Base-by-base conservation (phyloP, 306 rosid species). In the Cicer chorassanicum region DNA sequence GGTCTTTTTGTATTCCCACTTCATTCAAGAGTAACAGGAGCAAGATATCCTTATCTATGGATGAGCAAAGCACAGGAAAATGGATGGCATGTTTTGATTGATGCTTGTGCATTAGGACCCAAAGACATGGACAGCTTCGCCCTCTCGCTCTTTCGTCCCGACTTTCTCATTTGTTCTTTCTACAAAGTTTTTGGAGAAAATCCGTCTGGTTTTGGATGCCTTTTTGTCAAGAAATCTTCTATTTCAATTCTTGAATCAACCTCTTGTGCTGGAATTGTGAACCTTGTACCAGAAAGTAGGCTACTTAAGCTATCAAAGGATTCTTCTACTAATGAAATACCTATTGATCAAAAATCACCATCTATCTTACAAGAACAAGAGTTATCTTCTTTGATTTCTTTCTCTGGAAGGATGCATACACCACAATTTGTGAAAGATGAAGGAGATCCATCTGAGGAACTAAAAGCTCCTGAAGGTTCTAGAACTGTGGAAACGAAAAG, bases 181-280 rank as follows among this genome's bases (percentile, higher is more conserved):
- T 94, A 94, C 78, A 94, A 94, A 78, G 81, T 94, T 6, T 91
- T 84, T 53, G 96, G 97, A 50, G 91, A 91, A 77, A 91, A 87
- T 64, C 98, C 98, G 56, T 91, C 97, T 29, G 97, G 98, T 34
- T 94, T 91, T 85, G 98, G 95, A 9, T 91, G 98, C 83, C 88
- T 94, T 56, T 87, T 91, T 78, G 96, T 94, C 46, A 94, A 91
- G 86, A 94, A 90, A 81, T 86, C 98, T 55, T 87, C 80, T 67
- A 61, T 85, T 61, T 54, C 94, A 43, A 74, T 77, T 45, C 88
- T 94, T 60, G 95, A 91, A 78, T 39, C 81, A 15, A 82, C 98
- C 6, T 78, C 89, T 2, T 67, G 82, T 51, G 75, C 89, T 38
- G 98, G 98, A 63, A 90, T 94, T 81, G 96, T 94, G 16, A 86